phyloP scores from a whole-genome alignment of 2,329 filamentous ascomycete species.

The Pezicula carpinea region DNA sequence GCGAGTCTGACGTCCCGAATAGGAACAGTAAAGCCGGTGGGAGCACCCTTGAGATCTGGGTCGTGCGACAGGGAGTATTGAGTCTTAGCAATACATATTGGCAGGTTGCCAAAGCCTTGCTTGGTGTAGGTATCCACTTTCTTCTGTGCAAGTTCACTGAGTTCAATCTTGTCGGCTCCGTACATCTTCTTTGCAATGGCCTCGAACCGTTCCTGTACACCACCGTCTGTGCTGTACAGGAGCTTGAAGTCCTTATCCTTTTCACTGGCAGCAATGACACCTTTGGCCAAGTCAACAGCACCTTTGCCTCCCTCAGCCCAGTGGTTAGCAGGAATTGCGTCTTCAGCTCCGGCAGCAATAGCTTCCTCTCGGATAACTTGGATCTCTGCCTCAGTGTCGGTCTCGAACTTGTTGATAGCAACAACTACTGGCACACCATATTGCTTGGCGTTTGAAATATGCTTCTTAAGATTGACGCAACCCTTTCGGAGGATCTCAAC shows the following conservation, averaged over 20 bases:
- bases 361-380: slow-evolving; percentile 86
- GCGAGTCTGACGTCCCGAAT: slow-evolving; percentile 93
- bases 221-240: slow-evolving; percentile 75
- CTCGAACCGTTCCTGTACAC: slow-evolving; percentile 85
- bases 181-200: slow-evolving; percentile 92
- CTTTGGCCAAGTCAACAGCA: slow-evolving; percentile 82
- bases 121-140: slow-evolving; percentile 94
- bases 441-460: slow-evolving; percentile 82
- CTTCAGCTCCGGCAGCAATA: slow-evolving; percentile 85
- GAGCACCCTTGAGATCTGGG: slow-evolving; percentile 88
- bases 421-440: slow-evolving; percentile 95
- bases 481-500: slow-evolving; percentile 84
- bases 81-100: slow-evolving; percentile 96
- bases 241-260: slow-evolving; percentile 86
- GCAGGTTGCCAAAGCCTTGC: slow-evolving; percentile 88
- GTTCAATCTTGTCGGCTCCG: slow-evolving; percentile 82
- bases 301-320: slow-evolving; percentile 94
- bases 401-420: slow-evolving; percentile 94
- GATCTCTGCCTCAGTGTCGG: slow-evolving; percentile 90
- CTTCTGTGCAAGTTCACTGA: slow-evolving; percentile 89
- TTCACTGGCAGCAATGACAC: slow-evolving; percentile 75
- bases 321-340: slow-evolving; percentile 91
- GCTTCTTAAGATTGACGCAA: slow-evolving; percentile 92
- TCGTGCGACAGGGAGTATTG: slow-evolving; percentile 97
- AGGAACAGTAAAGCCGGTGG: slow-evolving; percentile 88